Base-by-base conservation (phyloP, 805 yeast species). In the Myxozyma lipomycoides region DNA sequence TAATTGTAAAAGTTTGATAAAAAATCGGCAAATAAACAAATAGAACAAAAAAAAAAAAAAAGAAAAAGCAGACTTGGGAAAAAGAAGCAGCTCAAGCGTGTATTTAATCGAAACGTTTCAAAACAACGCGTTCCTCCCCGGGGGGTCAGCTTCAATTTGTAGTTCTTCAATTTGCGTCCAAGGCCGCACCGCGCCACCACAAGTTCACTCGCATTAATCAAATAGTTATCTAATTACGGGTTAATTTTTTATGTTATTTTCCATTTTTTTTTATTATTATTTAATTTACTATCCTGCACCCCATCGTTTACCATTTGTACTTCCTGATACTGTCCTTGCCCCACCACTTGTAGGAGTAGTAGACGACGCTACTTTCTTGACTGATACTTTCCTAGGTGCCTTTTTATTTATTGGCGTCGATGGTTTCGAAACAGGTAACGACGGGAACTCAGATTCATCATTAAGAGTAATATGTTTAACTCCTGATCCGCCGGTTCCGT, bases 391-490 rank as follows among this genome's bases (percentile, higher is more conserved):
- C 38, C 6, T 35, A 21, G 38, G 15, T 21, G n/a, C 38, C 38
- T 35, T 35, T 17, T 35, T 35, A 6, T 10, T 10, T 35, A 6
- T 15, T 10, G 34, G 34, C 34, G 34, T 28, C 15, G 34, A 28
- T 10, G 34, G 15, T 10, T 10, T 21, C 19, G 38, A 35, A 10
- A 12, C 19, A 35, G 6, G 12, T 22, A 52, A 18, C 6, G 56
- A 22, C 28, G 56, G 56, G 39, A 52, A 52, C 42, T 52, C 56
- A 12, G 45, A 30, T 36, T 52, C 56, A 36, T 52, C 56, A 7
- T 43, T 40, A 26, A 52, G 35, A 4, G 56, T 45, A 21, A 35
- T 34, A 48, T 45, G 30, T 45, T 40, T 39, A 45, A 44, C 7
- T 40, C 34, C 12, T 7, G 3, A 12, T n/a, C n/a, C 10, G 18